Evolutionary conservation across 208 protist species (phyloP), one percentile per base, ranked within the genome.

Genomic region (Wallacemonas sp.): DNA sequence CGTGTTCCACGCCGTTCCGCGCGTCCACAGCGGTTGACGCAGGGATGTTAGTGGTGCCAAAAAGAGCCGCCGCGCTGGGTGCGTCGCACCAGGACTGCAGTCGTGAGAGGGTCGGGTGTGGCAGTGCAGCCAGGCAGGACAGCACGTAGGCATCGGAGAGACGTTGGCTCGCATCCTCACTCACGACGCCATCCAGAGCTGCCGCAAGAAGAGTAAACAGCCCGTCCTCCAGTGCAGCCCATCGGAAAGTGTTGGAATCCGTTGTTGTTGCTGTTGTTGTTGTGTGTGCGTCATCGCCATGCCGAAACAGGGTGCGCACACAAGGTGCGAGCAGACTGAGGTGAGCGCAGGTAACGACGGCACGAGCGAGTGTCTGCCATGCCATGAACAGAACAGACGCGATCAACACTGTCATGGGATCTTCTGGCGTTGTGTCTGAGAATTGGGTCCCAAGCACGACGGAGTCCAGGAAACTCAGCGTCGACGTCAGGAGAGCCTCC

Each of bases 131-230:
- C 52, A 58, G 52, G 6, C 29, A 24, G 52, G 52, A 14, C n/a
- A 58, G 32, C 5, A 58, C 30, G 52, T 58, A 58, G 29, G 52
- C 52, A n/a, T 58, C 52, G 4, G 52, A 58, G n/a, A 58, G 30
- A n/a, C 6, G 14, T 41, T 41, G 9, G 36, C 9, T 41, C 14
- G 6, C 14, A 6, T 17, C 36, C 36, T 6, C 36, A 41, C 36
- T 14, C 9, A 6, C 36, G 36, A 11, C 48, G 32, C 52, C 52
- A 21, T 24, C 52, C 26, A 58, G 52, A 5, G 38, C 52, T 5
- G 52, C 30, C 6, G 14, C 14, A 30, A 58, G 12, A 39, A 58
- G 26, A 24, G 17, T 26, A 24, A n/a, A 21, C 14, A 58, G 52
- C 2, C 52, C 52, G 11, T 38, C 2, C 16, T 58, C 30, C 17